These are phyloP conservation scores for Mycena rebaudengoi DNA, from an alignment of 768 basidiomycete genomes.

Conservation along the genomic window DNA sequence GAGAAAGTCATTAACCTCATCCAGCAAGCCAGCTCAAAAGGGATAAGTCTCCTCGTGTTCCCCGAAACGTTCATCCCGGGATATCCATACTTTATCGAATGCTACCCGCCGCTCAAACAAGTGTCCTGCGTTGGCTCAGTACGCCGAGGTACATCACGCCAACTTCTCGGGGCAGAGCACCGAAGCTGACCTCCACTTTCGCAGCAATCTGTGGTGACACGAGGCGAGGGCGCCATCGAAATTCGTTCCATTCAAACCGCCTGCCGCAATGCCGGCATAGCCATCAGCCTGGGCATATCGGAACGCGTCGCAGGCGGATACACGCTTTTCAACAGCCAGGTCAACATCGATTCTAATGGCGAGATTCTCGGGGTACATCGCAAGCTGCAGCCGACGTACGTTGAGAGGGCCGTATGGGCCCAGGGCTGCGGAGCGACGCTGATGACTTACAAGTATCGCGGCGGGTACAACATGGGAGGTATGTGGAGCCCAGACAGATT, in stretches of 20 bases:
- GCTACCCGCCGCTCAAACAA: conserved; percentile 12
- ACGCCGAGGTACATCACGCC: conserved; percentile 6
- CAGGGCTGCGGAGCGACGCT: conserved; percentile 20
- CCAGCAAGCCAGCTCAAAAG: conserved; percentile 2
- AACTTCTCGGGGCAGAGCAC: background rate
- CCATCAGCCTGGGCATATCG: conserved; percentile 19
- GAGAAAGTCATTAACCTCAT: conserved; percentile 11
- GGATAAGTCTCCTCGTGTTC: conserved; percentile 12
- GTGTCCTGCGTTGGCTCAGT: conserved; percentile 10
- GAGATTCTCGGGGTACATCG: conserved; percentile 16
- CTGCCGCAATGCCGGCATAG: conserved; percentile 16
- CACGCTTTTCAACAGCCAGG: conserved; percentile 20
- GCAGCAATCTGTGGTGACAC: conserved; percentile 16
- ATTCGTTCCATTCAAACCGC: conserved; percentile 6
- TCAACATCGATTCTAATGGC: conserved; percentile 15
- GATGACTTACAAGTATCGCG: conserved; percentile 10
- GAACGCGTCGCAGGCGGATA: conserved; percentile 17
- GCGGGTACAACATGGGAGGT: conserved; percentile 22
- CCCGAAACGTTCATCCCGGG: conserved; percentile 19
- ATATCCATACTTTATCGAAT: conserved; percentile 19
- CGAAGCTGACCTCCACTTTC: background rate
- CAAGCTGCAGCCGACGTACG: conserved; percentile 22
- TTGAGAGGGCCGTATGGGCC: conserved; percentile 18
- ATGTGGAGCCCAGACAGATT: background rate
- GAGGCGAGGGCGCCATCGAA: conserved; percentile 3